These are phyloP conservation scores for Histomonas meleagridis DNA, from an alignment of 208 protist genomes.

Conservation along the genomic window DNA sequence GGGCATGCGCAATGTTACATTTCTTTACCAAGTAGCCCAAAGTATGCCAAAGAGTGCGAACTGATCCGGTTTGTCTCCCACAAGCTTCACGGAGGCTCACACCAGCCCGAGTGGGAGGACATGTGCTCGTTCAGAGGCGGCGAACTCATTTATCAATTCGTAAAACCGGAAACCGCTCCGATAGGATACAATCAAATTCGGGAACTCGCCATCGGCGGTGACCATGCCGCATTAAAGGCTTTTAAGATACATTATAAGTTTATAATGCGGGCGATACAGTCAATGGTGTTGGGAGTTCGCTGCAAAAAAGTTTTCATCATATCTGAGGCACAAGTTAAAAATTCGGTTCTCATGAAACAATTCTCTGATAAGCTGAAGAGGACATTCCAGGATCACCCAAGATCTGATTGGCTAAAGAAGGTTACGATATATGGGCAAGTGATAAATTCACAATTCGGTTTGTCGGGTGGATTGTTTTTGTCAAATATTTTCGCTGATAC, in stretches of 20 bases:
- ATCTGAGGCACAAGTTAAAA: not conserved
- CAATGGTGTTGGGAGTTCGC: not conserved
- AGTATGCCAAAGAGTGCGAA: not conserved
- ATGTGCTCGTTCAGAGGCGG: not conserved
- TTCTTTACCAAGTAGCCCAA: not conserved
- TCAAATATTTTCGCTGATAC: not conserved
- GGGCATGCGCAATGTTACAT: not conserved
- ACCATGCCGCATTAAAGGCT: not conserved
- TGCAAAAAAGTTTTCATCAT: not conserved
- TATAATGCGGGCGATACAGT: not conserved
- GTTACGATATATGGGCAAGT: not conserved
- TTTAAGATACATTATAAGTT: not conserved
- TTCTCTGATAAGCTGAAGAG: not conserved
- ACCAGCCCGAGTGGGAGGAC: slow-evolving; percentile 26
- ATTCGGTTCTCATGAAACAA: not conserved
- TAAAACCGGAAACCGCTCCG: too few relatives aligned
- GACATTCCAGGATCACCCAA: not conserved
- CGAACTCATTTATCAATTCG: not conserved
- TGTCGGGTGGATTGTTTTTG: slow-evolving; percentile 12
- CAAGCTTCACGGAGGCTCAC: not conserved
- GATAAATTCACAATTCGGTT: not conserved
- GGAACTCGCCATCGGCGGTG: not conserved
- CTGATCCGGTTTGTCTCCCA: not conserved
- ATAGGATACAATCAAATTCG: not conserved
- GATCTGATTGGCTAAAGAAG: not conserved